Conservation (phyloP, 164 flowering plant genomes). For the Litsea cubeba region DNA sequence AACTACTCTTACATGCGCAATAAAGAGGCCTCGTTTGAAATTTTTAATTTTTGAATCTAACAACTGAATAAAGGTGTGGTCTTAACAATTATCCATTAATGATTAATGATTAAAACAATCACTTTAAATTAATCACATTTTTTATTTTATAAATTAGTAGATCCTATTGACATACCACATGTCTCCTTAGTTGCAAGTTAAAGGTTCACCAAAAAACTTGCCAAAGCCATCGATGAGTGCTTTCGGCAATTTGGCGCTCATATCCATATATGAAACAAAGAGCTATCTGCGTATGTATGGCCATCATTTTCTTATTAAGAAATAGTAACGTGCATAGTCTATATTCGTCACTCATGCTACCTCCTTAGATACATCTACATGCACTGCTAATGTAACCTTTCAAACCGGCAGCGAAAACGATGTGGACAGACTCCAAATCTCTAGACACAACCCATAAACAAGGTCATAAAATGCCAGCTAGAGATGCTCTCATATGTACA, state of each 20-base stretch:
- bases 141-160: too few species aligned
- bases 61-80: too few species aligned
- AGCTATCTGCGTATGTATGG: not conserved
- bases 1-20: too few species aligned
- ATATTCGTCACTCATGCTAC: not conserved
- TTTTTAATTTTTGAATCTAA: too few species aligned
- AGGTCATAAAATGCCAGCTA: not conserved
- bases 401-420: slow-evolving; percentile 7
- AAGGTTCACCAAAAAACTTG: too few species aligned
- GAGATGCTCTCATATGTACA: not conserved
- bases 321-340: not conserved
- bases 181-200: too few species aligned
- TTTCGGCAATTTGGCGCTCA: not conserved
- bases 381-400: not conserved
- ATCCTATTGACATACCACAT: too few species aligned
- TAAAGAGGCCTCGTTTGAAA: too few species aligned
- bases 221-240: too few species aligned
- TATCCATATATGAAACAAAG: not conserved
- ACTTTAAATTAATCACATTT: too few species aligned
- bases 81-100: too few species aligned
- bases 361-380: not conserved
- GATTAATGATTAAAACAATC: too few species aligned
- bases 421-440: slow-evolving; percentile 7
- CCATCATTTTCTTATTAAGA: not conserved
- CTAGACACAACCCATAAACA: not conserved